Evolutionary conservation across 2,329 filamentous ascomycete genomes (phyloP).

Genomic region (Septoria petroselini): DNA sequence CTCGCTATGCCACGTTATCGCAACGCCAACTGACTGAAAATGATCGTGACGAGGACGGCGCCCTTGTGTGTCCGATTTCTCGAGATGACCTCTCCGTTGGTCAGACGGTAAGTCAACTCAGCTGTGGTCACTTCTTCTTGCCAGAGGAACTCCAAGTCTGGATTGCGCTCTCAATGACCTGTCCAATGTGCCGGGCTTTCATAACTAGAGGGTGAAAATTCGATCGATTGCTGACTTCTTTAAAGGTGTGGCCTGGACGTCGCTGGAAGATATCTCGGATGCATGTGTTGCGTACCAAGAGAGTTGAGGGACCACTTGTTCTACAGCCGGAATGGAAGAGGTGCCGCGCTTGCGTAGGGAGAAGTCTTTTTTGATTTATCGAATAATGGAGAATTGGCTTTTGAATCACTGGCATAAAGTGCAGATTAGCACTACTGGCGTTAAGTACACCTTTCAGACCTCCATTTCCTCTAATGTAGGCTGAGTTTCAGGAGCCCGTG

Average conservation of each 20-base stretch:
- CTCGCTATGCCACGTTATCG: background rate
- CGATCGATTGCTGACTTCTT: background rate
- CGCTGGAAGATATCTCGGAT: too few species aligned
- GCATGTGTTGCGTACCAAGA: too few species aligned
- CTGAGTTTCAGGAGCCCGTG: too few species aligned
- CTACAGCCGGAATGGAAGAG: too few species aligned
- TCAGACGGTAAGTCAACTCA: background rate
- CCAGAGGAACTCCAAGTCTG: background rate
- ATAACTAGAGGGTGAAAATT: background rate
- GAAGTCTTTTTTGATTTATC: too few species aligned
- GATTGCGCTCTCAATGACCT: background rate
- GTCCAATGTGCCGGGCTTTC: background rate
- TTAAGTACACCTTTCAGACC: too few species aligned
- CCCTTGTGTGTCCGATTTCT: background rate
- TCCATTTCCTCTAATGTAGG: too few species aligned
- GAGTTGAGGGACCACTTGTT: too few species aligned
- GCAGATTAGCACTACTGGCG: too few species aligned
- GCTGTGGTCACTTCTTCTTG: background rate
- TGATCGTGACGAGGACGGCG: background rate
- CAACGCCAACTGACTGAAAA: background rate
- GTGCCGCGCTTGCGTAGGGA: too few species aligned
- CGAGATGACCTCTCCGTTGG: background rate
- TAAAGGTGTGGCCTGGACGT: background rate
- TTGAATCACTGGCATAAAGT: too few species aligned
- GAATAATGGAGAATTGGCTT: too few species aligned